Conservation (phyloP, 805 yeast species). For the Torulaspora franciscae region DNA sequence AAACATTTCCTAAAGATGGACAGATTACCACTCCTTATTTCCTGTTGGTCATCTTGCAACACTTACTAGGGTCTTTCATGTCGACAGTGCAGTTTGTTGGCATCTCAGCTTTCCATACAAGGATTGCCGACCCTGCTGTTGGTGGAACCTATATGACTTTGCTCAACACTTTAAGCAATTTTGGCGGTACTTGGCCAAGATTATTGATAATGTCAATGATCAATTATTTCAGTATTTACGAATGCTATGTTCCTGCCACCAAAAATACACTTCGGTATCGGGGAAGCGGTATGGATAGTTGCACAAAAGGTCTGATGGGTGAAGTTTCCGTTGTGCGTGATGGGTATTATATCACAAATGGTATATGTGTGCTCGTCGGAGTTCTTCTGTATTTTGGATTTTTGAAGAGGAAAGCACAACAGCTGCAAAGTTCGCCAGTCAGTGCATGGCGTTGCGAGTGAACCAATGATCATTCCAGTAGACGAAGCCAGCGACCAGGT, state of each 20-base stretch:
- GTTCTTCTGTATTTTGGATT: slow-evolving; percentile 55
- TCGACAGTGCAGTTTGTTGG: slow-evolving; percentile 93
- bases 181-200: slow-evolving; percentile 98
- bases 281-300: slow-evolving; percentile 15
- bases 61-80: slow-evolving; percentile 84
- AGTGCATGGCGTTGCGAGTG: slow-evolving; percentile 60
- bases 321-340: slow-evolving; percentile 52
- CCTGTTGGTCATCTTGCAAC: slow-evolving; percentile 70
- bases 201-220: slow-evolving; percentile 73
- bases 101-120: slow-evolving; percentile 89
- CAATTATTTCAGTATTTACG: slow-evolving; percentile 66
- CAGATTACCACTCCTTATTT: slow-evolving; percentile 52
- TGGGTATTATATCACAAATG: slow-evolving; percentile 79
- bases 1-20: slow-evolving; percentile 57
- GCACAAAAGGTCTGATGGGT: slow-evolving; percentile 44
- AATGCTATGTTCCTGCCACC: slow-evolving; percentile 43
- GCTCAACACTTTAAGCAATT: slow-evolving; percentile 80
- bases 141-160: slow-evolving; percentile 99
- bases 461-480: slow-evolving; percentile 20
- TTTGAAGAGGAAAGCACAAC: slow-evolving; percentile 56
- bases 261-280: slow-evolving; percentile 9
- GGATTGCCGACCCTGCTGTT: slow-evolving; percentile 88
- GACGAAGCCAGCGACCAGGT: slow-evolving; percentile 34
- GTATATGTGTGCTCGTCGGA: slow-evolving; percentile 67
- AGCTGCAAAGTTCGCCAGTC: slow-evolving; percentile 67